Conservation (phyloP, 164 flowering plant species). For the Vitis rotundifolia region DNA sequence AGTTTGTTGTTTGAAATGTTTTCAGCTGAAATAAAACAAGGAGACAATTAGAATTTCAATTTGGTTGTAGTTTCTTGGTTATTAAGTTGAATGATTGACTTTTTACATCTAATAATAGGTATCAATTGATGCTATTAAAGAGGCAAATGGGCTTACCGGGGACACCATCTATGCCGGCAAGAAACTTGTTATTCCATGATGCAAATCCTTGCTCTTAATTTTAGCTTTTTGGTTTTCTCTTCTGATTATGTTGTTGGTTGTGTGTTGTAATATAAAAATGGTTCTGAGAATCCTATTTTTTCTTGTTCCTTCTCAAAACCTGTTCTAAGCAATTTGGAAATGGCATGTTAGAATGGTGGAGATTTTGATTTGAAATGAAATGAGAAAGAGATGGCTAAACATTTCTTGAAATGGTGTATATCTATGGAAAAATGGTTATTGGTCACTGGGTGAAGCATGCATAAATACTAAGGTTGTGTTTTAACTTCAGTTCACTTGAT, state of each 20-base stretch:
- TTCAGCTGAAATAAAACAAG: neutral
- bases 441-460: too few relatives aligned
- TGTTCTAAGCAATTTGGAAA: neutral
- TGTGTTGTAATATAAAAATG: too few relatives aligned
- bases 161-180: conserved; percentile 44
- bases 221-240: neutral
- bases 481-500: too few relatives aligned
- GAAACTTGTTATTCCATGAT: conserved; percentile 45
- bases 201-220: neutral
- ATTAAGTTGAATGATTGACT: neutral
- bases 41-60: neutral
- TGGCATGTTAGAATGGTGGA: too few relatives aligned
- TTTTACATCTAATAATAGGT: conserved; percentile 19
- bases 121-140: conserved; percentile 41
- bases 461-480: too few relatives aligned
- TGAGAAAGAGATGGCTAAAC: too few relatives aligned
- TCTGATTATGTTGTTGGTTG: too few relatives aligned
- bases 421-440: too few relatives aligned
- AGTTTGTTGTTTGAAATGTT: neutral
- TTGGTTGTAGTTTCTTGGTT: neutral
- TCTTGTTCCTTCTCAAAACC: neutral
- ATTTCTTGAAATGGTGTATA: too few relatives aligned
- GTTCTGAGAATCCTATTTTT: neutral
- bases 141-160: conserved; percentile 44
- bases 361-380: too few relatives aligned